Base-by-base conservation (phyloP, 257 asterid genomes). In the Eustoma russellianum region DNA sequence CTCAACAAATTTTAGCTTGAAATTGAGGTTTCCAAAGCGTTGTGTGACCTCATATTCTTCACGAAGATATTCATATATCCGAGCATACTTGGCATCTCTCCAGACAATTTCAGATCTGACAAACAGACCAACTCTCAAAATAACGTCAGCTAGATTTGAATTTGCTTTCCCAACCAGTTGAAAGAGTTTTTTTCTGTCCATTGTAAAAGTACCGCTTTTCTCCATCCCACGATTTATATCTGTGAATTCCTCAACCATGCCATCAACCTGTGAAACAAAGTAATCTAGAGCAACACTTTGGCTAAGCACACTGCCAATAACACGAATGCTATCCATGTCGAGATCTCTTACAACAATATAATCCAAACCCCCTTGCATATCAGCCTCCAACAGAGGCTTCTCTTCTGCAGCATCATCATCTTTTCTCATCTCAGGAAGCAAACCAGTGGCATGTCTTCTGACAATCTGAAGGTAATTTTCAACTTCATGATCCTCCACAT, bases 261-360 rank as follows among this genome's bases (percentile, higher is more conserved):
- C 90, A 64, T 92, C 98, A 77, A 92, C 83, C 94, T 92, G 98
- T n/a, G 97, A 85, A n/a, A 85, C 94, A 67, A 88, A 92, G 72
- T 85, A 76, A 70, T 92, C 98, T 16, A 92, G 77, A 38, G 98
- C 98, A 69, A 92, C 85, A 65, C 98, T 92, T 76, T 92, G 97
- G 52, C 95, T 94, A 65, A 92, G 98, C 61, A 92, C 97, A 33
- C 95, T 79, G 47, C 95, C 74, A 60, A 88, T 88, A 56, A 85
- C 71, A 48, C 95, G 95, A 52, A 92, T 80, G 74, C 98, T 92
- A 74, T 88, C 98, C 12, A 70, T 61, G 78, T 88, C 98, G 33
- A 92, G 70, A 53, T 71, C 79, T 76, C 81, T 92, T 46, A 92
- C 67, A 55, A 88, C 75, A 62, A 92, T 81, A 72, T 82, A 70